Evolutionary conservation across 2,329 filamentous ascomycete genomes (phyloP), one percentile per base, ranked within the genome.

Genomic region (Cordyceps farinosa): DNA sequence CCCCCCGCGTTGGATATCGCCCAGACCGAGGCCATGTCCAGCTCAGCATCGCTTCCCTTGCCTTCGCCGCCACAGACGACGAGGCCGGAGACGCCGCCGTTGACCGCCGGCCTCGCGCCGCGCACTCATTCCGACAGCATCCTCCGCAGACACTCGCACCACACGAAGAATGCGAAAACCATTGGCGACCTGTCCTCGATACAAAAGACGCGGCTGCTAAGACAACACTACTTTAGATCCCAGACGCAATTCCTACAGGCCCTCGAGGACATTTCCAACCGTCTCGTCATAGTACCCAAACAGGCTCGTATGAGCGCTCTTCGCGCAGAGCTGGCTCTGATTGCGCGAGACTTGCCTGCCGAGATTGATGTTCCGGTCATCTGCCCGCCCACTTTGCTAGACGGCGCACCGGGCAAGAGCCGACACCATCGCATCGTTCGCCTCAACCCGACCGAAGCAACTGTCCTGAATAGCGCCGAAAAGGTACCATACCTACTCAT

Each of bases 341-440:
- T 95, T 66, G 89, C 88, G 2, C 90, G 91, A 70, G 91, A 95
- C 71, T 77, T 95, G 51, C 91, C 91, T 0, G 89, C 91, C 4
- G 91, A 95, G 74, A 87, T 95, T 17, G 91, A 95, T 70, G 90
- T 95, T 61, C 91, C 91, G 0, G 82, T 92, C 9, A 90, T 95
- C 62, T 93, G 90, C 68, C 90, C 91, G 17, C 89, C 90, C 0
- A 88, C 87, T 0, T 76, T 94, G 55, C 83, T 89, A 11, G 84
- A 91, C 74, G 90, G 91, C 29, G 84, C 86, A n/a, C 86, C 90
- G 2, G 85, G 88, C 32, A 87, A 86, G 71, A 93, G 90, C 70
- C 85, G 85, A 61, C 91, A 95, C 73, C 91, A 95, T 71, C 86
- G 91, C 42, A 92, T 95, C 64, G 90, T 95, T 52, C 85, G 91